Evolutionary conservation across 2,329 filamentous ascomycete species (phyloP), one percentile per base, ranked within the genome.

Genomic region (Colletotrichum spinosum): DNA sequence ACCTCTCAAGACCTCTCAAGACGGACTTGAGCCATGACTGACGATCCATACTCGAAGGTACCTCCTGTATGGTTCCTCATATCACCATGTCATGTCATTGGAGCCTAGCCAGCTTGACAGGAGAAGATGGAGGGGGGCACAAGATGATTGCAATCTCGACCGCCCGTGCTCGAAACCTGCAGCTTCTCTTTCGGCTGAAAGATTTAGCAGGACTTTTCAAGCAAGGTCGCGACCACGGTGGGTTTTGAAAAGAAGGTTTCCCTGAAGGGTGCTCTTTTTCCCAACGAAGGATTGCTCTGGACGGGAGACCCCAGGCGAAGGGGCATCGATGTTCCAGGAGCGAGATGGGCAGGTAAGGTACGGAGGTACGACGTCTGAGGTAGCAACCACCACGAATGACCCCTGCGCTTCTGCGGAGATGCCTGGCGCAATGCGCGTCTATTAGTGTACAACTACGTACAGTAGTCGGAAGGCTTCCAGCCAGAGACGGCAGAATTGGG

Each of bases 381-480:
- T 17, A 17, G 17, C 17, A 51, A 44, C 50, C 45, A 49, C 33
- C 51, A 49, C 17, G 44, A 41, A 39, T 35, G 49, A 56, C 42
- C 48, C 59, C 38, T 63, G 52, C 6, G 4, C 9, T 11, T 38
- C 44, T 67, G 64, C 55, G 55, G 60, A 35, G 55, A 52, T 67
- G 64, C 64, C 64, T 67, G 64, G 64, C 55, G 60, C 60, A 42
- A 55, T 67, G 64, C 60, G 64, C 64, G 64, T 55, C 48, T 67
- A 25, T 25, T 25, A 25, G 25, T 25, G 25, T 5, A 25, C 25
- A 25, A 5, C 25, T 25, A 25, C 25, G 25, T 25, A 25, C 25
- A 25, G 25, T 25, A 67, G 42, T 67, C 54, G 60, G 33, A 65
- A 60, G 64, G 54, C 50, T 59, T 35, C 49, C 34, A 53, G 33